These are phyloP conservation scores for Bruguiera sexangula DNA, from an alignment of 345 rosid species.

Conservation along the genomic window DNA sequence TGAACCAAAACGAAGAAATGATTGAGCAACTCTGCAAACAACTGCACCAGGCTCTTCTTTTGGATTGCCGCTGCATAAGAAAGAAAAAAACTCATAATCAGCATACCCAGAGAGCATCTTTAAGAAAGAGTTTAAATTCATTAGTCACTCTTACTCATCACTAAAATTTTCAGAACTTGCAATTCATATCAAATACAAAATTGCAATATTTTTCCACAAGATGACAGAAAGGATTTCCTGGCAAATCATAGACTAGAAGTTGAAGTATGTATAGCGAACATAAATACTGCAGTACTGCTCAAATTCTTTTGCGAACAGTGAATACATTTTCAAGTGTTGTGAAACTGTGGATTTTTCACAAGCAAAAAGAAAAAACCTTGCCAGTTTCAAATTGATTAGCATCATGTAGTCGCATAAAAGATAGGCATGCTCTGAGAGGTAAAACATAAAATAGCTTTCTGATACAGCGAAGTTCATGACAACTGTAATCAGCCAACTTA, in stretches of 20 bases:
- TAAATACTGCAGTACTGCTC: not conserved
- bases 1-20: slow-evolving; percentile 90
- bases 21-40: slow-evolving; percentile 85
- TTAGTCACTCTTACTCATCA: not conserved
- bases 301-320: not conserved
- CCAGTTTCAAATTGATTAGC: not conserved
- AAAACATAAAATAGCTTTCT: not conserved
- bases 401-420: not conserved
- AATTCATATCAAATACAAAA: no score
- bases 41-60: slow-evolving; percentile 98
- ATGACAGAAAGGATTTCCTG: no score
- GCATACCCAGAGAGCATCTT: not conserved
- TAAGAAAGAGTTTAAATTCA: slow-evolving; percentile 1
- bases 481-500: slow-evolving; percentile 35
- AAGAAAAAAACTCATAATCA: slow-evolving; percentile 2
- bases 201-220: no score
- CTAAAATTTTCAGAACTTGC: not conserved
- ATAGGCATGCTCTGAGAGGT: not conserved
- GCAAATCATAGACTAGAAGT: no score
- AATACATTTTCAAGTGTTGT: not conserved
- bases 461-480: not conserved
- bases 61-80: slow-evolving; percentile 75
- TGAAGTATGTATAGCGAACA: not conserved
- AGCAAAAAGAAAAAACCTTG: not conserved
- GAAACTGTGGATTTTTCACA: not conserved